Evolutionary conservation across 306 rosid genomes (phyloP).

Genomic region (Luffa acutangula): DNA sequence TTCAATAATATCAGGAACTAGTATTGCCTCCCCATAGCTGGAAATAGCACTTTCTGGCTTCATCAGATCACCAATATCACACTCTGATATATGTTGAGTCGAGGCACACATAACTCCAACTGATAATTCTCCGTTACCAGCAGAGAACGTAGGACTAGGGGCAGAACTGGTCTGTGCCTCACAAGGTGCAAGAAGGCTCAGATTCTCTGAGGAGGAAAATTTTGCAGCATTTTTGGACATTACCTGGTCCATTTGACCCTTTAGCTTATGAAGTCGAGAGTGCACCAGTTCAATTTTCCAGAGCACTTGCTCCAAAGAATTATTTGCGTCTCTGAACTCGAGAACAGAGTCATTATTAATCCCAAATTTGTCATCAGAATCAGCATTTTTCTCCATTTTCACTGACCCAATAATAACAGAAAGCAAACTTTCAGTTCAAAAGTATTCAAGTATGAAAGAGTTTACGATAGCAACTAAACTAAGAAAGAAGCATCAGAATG

Average conservation of each 20-base stretch:
- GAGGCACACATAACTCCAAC: conserved; percentile 41
- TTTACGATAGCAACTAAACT: neutral
- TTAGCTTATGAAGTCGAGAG: conserved; percentile 58
- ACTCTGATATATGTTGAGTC: conserved; percentile 36
- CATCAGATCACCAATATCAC: conserved; percentile 50
- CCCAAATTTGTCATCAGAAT: conserved; percentile 37
- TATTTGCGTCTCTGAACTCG: conserved; percentile 37
- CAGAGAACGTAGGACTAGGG: conserved; percentile 58
- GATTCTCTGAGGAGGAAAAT: conserved; percentile 71
- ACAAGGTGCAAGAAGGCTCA: conserved; percentile 54
- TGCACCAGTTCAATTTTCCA: conserved; percentile 57
- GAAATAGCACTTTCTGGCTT: conserved; percentile 61
- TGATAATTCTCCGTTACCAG: conserved; percentile 59
- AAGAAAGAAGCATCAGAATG: neutral
- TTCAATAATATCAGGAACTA: conserved; percentile 73
- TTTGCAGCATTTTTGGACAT: conserved; percentile 47
- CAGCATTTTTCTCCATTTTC: conserved; percentile 29
- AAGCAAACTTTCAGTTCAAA: neutral
- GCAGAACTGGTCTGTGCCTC: conserved; percentile 65
- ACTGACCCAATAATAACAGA: conserved; percentile 21
- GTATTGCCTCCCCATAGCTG: conserved; percentile 56
- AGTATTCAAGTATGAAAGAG: neutral
- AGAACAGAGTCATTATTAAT: conserved; percentile 32
- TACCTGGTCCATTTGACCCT: conserved; percentile 39
- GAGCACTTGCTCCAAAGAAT: conserved; percentile 54